Base-by-base conservation (phyloP, 2,329 filamentous ascomycete species). In the Pseudohalonectria lignicola region DNA sequence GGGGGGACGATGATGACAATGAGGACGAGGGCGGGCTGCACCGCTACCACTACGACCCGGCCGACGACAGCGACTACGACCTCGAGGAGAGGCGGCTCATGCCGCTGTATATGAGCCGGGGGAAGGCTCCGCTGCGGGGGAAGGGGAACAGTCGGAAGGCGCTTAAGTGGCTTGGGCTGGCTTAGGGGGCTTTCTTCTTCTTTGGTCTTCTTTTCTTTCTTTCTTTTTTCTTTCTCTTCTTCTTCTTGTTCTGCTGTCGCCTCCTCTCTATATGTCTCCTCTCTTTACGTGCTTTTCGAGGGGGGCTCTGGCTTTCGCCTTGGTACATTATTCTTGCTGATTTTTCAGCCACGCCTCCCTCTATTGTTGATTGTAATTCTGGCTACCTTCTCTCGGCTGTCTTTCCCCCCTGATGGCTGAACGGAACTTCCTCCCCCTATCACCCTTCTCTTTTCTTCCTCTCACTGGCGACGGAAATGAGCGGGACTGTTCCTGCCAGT, bases 161-260 rank as follows among this genome's bases (percentile, higher is more conserved):
- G 6, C 59, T 73, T 37, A 72, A 69, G 50, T 72, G 71, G 49
- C 56, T 74, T 1, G 69, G 69, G 0, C 51, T 73, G 32, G 61
- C 62, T 10, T 67, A 26, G 23, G 23, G 23, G 23, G 23, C 7
- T 26, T 12, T 26, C 12, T 26, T 26, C 8, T 8, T 26, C 12
- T 26, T 26, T 26, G 7, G 23, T 26, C 23, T 26, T 26, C 12
- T 26, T 12, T 26, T 12, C 23, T 26, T 12, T 26, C 23, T 26
- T 12, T 26, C 23, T 26, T 12, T 26, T 26, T 26, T 12, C 7
- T 26, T 8, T 26, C 7, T 26, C 23, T 12, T 12, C 12, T 12
- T 12, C 23, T 26, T 26, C 12, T 26, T 8, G 12, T 26, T 12
- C 23, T 12, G 23, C 12, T 26, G 8, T 26, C 7, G 23, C 8